A percentile compares a stretch with the other conserved stretches of the same genome.
Evolutionary conservation across 176 grass and related monocot genomes (phyloP).

Genomic region (Musa acuminata): DNA sequence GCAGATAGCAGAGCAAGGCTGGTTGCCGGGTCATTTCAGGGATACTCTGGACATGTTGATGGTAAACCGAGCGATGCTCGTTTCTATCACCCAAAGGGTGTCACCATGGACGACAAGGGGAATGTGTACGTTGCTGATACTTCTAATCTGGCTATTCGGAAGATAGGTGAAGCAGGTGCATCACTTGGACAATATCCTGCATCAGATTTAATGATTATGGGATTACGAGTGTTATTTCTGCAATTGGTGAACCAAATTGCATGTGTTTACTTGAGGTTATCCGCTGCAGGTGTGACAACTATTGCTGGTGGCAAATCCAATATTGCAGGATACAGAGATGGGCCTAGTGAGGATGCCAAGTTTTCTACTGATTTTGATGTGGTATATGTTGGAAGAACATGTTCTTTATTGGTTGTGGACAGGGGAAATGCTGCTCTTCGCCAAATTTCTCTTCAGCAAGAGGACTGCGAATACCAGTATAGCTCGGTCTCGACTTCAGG

Average conservation of each 20-base stretch:
- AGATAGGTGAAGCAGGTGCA: constrained; percentile 78
- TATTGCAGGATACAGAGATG: constrained; percentile 86
- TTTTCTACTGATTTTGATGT: constrained; percentile 95
- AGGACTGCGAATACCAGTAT: constrained; percentile 84
- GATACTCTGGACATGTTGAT: constrained; percentile 81
- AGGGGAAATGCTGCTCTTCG: constrained; percentile 94
- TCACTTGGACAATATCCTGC: not conserved
- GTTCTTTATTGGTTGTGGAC: constrained; percentile 81
- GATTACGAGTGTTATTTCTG: no score
- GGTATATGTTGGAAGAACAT: constrained; percentile 84
- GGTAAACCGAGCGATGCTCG: constrained; percentile 91
- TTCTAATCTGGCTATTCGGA: constrained; percentile 85
- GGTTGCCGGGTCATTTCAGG: constrained; percentile 91
- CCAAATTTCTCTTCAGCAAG: constrained; percentile 77
- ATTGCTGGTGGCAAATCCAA: constrained; percentile 98
- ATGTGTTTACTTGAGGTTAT: constrained; percentile 3
- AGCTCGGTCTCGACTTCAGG: constrained; percentile 75
- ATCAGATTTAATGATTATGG: not conserved
- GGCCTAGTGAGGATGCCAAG: constrained; percentile 98
- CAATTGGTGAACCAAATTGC: not conserved
- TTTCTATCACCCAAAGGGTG: constrained; percentile 80
- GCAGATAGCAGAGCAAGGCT: constrained; percentile 92
- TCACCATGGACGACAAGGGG: constrained; percentile 83
- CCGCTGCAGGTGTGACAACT: constrained; percentile 66
- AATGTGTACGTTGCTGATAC: constrained; percentile 99